These are phyloP conservation scores for Solanum rostratum DNA, from an alignment of 257 asterid species.

Conservation along the genomic window DNA sequence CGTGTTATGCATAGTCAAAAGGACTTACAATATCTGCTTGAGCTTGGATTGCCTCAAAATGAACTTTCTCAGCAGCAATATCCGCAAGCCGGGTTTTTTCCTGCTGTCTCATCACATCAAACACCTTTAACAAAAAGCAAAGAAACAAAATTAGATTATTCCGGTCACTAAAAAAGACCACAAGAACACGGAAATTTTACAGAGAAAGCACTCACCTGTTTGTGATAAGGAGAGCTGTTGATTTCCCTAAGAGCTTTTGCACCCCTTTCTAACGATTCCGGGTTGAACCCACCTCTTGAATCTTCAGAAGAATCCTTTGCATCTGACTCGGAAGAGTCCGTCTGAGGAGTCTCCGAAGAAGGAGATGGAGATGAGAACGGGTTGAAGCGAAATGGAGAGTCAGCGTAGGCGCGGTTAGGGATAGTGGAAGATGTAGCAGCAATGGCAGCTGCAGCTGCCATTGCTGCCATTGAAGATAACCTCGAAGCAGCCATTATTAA, in stretches of 20 bases:
- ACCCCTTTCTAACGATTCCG: slow-evolving; percentile 65
- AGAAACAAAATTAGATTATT: background rate
- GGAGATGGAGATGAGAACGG: slow-evolving; percentile 39
- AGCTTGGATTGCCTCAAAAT: slow-evolving; percentile 66
- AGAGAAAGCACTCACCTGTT: slow-evolving; percentile 15
- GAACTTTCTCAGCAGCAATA: slow-evolving; percentile 70
- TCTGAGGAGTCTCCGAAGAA: slow-evolving; percentile 18
- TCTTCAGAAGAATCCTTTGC: slow-evolving; percentile 45
- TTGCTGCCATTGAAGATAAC: slow-evolving; percentile 33
- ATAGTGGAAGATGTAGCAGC: slow-evolving; percentile 30
- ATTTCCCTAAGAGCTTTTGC: slow-evolving; percentile 84
- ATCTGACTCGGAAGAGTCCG: slow-evolving; percentile 27
- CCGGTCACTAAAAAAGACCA: background rate
- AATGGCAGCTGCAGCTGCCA: slow-evolving; percentile 30
- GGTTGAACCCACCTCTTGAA: slow-evolving; percentile 62
- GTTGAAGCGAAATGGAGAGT: slow-evolving; percentile 31
- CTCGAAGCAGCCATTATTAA: slow-evolving; percentile 34
- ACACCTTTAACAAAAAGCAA: slow-evolving; percentile 34
- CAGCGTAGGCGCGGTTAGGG: slow-evolving; percentile 31
- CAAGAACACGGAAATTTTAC: background rate
- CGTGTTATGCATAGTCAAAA: background rate
- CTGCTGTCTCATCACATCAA: slow-evolving; percentile 85
- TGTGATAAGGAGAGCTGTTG: slow-evolving; percentile 47
- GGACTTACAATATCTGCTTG: slow-evolving; percentile 70
- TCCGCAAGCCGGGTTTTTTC: slow-evolving; percentile 67